Evolutionary conservation across 192 early-diverging fungal species (phyloP), one percentile per base, ranked within the genome.

Genomic region (Diversispora eburnea): DNA sequence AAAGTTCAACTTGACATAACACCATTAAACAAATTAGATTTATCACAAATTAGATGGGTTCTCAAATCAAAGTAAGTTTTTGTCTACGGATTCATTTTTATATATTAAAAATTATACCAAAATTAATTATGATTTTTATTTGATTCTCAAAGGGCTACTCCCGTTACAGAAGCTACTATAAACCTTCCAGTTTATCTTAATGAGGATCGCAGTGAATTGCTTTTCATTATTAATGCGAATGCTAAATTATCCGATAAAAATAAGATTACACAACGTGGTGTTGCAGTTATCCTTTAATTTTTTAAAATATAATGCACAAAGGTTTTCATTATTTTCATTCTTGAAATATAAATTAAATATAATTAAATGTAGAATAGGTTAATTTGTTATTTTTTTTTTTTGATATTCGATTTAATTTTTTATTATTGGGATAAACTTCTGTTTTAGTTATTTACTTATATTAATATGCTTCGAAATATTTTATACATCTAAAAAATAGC

Each of bases 171-270:
- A 54, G n/a, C 51, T 17, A 54, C 51, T 17, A 10, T 54, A 17
- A 54, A 54, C 51, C 73, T 91, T 7, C 90, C 90, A 0, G 89
- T 91, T 12, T 91, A 91, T 47, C 80, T 90, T 57, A 91, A 91
- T 60, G 69, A 71, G 3, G 90, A 91, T 64, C 85, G 90, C 66
- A 73, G 64, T 39, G 80, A 84, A 33, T 67, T 91, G 45, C 58
- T 91, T 70, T 91, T 91, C 60, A 76, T 83, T 39, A 82, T 84
- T 17, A 22, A 63, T 47, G 69, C 87, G 8, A 76, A 79, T 22
- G 72, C 70, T 7, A 69, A 76, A 64, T 58, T 75, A 15, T 67
- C 68, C 15, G 80, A 83, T 17, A 82, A 84, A 45, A 66, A 77
- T 25, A 72, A 74, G 45, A 80, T 82, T 60, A 73, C 84, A 13